Evolutionary conservation across 257 asterid species (phyloP).

Genomic region (Solanum commersonii): DNA sequence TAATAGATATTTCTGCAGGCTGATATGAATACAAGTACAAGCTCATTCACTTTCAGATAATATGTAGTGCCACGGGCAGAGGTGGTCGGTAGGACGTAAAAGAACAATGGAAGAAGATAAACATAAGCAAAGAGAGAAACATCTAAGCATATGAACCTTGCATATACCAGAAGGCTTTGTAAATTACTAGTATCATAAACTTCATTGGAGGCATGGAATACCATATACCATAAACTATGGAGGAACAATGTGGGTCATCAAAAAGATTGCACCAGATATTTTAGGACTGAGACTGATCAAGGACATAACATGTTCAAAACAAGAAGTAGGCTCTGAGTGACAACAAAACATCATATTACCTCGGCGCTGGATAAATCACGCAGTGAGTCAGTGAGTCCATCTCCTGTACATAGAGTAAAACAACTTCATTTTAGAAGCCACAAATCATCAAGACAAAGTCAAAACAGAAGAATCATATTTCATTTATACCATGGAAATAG

Average conservation of each 20-base stretch:
- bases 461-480: neutral
- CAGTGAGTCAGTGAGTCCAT: slow-evolving; percentile 80
- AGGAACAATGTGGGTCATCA: neutral
- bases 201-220: neutral
- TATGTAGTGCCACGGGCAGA: neutral
- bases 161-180: neutral
- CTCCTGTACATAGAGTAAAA: slow-evolving; percentile 35
- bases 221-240: neutral
- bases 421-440: neutral
- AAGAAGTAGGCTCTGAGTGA: neutral
- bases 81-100: neutral
- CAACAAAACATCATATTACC: slow-evolving; percentile 21
- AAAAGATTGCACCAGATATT: neutral
- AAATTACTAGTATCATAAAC: neutral
- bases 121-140: neutral
- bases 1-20: neutral
- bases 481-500: neutral
- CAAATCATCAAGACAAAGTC: neutral
- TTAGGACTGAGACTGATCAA: neutral
- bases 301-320: neutral
- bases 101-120: neutral
- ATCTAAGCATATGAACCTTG: neutral
- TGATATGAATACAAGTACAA: neutral
- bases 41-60: neutral
- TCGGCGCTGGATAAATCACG: slow-evolving; percentile 62